These are phyloP conservation scores for Polychytrium aggregatum DNA, from an alignment of 192 early-diverging fungal genomes.

Conservation along the genomic window DNA sequence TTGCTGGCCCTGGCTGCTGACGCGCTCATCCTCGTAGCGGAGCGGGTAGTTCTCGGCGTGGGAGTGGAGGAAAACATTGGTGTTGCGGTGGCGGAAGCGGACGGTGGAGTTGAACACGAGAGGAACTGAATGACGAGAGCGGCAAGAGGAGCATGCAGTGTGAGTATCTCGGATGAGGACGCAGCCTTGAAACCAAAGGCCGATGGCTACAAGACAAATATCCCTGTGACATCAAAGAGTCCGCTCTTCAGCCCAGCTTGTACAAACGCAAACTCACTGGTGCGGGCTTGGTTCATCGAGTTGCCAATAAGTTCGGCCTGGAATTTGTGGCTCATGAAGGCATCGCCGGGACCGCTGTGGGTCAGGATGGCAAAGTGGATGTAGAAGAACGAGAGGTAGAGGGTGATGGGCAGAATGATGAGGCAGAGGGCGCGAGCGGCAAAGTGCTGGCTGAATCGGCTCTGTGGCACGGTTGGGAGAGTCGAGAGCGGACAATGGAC, in stretches of 20 bases:
- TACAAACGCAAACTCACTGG: too few relatives aligned
- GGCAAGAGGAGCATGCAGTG: too few relatives aligned
- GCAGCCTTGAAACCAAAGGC: too few relatives aligned
- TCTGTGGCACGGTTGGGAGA: too few relatives aligned
- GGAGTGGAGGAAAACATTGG: constrained; percentile 70
- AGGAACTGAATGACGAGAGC: too few relatives aligned
- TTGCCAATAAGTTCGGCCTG: constrained; percentile 68
- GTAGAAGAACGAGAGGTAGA: constrained; percentile 85
- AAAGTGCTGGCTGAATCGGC: constrained; percentile 70
- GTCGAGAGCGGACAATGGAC: too few relatives aligned
- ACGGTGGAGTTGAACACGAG: constrained; percentile 44
- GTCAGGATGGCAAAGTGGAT: constrained; percentile 82
- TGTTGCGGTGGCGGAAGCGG: constrained; percentile 66
- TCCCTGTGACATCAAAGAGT: too few relatives aligned
- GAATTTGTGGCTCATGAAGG: constrained; percentile 83
- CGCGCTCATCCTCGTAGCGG: constrained; percentile 80
- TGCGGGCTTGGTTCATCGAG: constrained; percentile 35
- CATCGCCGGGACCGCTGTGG: constrained; percentile 79
- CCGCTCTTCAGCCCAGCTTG: too few relatives aligned
- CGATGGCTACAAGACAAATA: too few relatives aligned
- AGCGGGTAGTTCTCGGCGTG: constrained; percentile 68
- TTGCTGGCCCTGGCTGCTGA: constrained; percentile 79
- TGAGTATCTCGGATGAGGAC: too few relatives aligned
- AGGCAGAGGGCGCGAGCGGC: constrained; percentile 68
- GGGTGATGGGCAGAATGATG: constrained; percentile 62